A percentile compares a stretch with the other conserved stretches of the same genome.
Conservation (phyloP, 331 rosid genomes). For the Quercus phellos region DNA sequence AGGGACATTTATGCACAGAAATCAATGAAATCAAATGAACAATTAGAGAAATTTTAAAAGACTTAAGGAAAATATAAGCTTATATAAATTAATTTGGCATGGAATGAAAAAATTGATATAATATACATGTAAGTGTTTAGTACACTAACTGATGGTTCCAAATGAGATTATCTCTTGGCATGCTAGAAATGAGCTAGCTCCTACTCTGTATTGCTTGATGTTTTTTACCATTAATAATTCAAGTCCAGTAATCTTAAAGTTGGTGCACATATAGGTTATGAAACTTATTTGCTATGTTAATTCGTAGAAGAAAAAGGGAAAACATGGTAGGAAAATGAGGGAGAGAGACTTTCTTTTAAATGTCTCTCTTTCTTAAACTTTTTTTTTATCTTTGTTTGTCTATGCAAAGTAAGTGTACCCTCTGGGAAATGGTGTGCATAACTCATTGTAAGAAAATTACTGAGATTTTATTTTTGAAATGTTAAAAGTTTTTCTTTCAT, state of each 20-base stretch:
- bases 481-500: not conserved
- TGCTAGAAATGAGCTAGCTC: not conserved
- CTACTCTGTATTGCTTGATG: not conserved
- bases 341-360: not conserved
- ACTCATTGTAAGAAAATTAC: too few species aligned
- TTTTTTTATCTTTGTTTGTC: not conserved
- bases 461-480: not conserved
- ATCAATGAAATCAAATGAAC: not conserved
- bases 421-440: not conserved
- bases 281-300: not conserved
- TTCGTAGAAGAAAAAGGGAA: not conserved
- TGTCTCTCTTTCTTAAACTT: not conserved
- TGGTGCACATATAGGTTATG: not conserved
- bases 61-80: too few species aligned
- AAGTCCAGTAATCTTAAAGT: not conserved
- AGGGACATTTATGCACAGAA: not conserved
- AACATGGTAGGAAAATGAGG: not conserved
- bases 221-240: not conserved
- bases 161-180: not conserved
- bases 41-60: too few species aligned
- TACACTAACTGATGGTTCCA: not conserved
- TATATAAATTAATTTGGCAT: not conserved
- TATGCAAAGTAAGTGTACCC: not conserved
- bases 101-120: not conserved
- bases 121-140: not conserved